Evolutionary conservation across 805 yeast genomes (phyloP).

Genomic region (Yamadazyma endophytica): DNA sequence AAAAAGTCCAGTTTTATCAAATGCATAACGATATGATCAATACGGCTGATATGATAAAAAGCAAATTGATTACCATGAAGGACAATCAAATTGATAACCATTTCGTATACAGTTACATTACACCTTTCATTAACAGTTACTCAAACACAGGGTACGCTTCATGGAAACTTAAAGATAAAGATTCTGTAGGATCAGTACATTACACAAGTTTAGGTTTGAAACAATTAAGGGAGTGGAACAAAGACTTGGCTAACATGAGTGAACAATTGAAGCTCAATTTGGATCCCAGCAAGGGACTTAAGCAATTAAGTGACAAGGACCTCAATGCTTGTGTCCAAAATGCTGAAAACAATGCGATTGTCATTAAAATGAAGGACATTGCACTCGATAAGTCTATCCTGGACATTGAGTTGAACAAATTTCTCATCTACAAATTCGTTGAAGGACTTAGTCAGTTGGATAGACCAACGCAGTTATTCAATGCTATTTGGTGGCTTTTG

Average conservation of each 20-base stretch:
- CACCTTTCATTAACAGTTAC: slow-evolving; percentile 22
- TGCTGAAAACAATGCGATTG: slow-evolving; percentile 22
- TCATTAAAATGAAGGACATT: slow-evolving; percentile 3
- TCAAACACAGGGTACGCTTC: slow-evolving; percentile 23
- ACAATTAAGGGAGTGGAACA: slow-evolving; percentile 30
- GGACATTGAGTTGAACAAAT: slow-evolving; percentile 22
- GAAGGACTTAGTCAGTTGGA: slow-evolving; percentile 30
- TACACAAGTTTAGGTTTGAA: slow-evolving; percentile 17
- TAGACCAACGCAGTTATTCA: slow-evolving; percentile 22
- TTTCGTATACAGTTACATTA: slow-evolving; percentile 26
- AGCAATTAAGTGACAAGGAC: slow-evolving; percentile 12
- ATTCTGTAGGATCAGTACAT: slow-evolving; percentile 5
- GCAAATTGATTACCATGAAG: slow-evolving; percentile 3
- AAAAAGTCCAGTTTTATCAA: slow-evolving; percentile 20
- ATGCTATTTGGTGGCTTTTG: slow-evolving; percentile 29
- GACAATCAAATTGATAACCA: slow-evolving; percentile 24
- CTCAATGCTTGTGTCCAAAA: slow-evolving; percentile 7
- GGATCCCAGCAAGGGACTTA: slow-evolving; percentile 8
- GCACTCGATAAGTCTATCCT: background rate
- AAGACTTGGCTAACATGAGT: slow-evolving; percentile 23
- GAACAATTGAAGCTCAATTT: slow-evolving; percentile 5
- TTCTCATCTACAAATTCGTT: slow-evolving; percentile 24
- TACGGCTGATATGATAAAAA: slow-evolving; percentile 22
- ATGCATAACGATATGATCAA: slow-evolving; percentile 23
- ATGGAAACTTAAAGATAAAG: slow-evolving; percentile 25